Conservation (phyloP, 805 yeast species). For the Schwanniomyces occidentalis region DNA sequence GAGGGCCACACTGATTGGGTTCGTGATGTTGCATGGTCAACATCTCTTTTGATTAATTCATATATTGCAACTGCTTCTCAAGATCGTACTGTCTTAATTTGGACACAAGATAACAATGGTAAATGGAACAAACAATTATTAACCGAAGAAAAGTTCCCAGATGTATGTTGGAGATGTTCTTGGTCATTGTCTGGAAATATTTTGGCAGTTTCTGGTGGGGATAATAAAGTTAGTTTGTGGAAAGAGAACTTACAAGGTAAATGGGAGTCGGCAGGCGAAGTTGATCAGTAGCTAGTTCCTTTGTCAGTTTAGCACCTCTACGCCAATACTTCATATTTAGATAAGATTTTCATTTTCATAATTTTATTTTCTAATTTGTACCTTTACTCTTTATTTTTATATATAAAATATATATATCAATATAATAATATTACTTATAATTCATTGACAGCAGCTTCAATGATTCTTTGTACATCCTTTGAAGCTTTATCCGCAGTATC, state of each 20-base stretch:
- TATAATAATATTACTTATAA: constrained; percentile 18
- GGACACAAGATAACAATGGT: constrained; percentile 78
- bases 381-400: too few species aligned
- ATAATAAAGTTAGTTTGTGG: constrained; percentile 94
- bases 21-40: constrained; percentile 98
- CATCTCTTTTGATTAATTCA: constrained; percentile 79
- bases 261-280: constrained; percentile 98
- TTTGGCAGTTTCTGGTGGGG: constrained; percentile 94
- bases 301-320: too few species aligned
- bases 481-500: constrained; percentile 82
- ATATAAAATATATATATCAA: too few species aligned
- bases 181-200: constrained; percentile 97
- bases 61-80: constrained; percentile 97
- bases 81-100: constrained; percentile 89
- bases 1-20: constrained; percentile 98
- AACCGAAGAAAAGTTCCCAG: constrained; percentile 83
- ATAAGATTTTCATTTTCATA: too few species aligned
- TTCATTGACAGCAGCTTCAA: constrained; percentile 60
- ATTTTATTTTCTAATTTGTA: too few species aligned
- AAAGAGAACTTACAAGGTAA: constrained; percentile 88
- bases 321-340: too few species aligned
- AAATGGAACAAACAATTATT: constrained; percentile 82
- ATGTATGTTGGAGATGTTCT: constrained; percentile 96
- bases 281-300: too few species aligned
- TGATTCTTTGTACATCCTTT: constrained; percentile 68